These are phyloP conservation scores for Xylaria sp. DNA, from an alignment of 2,329 filamentous ascomycete genomes.

Conservation along the genomic window DNA sequence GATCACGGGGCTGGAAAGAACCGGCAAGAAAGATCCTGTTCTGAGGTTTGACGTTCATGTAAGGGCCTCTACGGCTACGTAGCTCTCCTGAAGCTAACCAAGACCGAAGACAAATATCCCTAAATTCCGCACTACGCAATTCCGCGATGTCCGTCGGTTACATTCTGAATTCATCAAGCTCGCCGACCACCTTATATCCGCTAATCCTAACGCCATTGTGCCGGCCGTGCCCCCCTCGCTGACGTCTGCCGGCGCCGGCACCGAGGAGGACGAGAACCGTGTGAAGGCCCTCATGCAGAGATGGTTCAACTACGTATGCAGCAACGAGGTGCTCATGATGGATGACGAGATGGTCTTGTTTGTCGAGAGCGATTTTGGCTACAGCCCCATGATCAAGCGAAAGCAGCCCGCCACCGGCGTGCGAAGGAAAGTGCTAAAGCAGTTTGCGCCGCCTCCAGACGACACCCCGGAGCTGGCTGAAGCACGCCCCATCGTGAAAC, in stretches of 20 bases:
- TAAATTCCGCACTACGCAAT: conserved; percentile 96
- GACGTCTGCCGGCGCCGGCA: conserved; percentile 93
- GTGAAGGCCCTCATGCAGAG: conserved; percentile 91
- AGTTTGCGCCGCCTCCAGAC: conserved; percentile 96
- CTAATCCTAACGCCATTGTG: conserved; percentile 95
- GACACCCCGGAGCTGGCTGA: conserved; percentile 95
- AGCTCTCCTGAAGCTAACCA: conserved; percentile 25
- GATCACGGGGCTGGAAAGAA: conserved; percentile 91
- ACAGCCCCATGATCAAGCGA: conserved; percentile 93
- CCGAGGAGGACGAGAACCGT: conserved; percentile 91
- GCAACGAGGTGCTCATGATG: conserved; percentile 89
- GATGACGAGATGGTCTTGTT: conserved; percentile 98
- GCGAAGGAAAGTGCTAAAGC: conserved; percentile 93
- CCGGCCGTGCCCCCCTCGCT: conserved; percentile 94
- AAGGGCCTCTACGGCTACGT: conserved; percentile 52
- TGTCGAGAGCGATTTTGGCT: conserved; percentile 98
- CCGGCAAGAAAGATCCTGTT: conserved; percentile 94
- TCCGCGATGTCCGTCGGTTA: conserved; percentile 93
- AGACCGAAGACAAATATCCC: conserved; percentile 89
- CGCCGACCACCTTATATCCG: conserved; percentile 94
- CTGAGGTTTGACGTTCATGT: conserved; percentile 97
- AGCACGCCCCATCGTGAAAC: conserved; percentile 89
- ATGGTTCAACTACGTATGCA: conserved; percentile 94
- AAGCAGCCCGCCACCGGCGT: conserved; percentile 98
- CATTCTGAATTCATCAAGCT: conserved; percentile 97